A percentile compares a stretch with the other conserved stretches of the same genome.
Conservation (phyloP, 2,329 filamentous ascomycete genomes). For the Cladophialophora yegresii region DNA sequence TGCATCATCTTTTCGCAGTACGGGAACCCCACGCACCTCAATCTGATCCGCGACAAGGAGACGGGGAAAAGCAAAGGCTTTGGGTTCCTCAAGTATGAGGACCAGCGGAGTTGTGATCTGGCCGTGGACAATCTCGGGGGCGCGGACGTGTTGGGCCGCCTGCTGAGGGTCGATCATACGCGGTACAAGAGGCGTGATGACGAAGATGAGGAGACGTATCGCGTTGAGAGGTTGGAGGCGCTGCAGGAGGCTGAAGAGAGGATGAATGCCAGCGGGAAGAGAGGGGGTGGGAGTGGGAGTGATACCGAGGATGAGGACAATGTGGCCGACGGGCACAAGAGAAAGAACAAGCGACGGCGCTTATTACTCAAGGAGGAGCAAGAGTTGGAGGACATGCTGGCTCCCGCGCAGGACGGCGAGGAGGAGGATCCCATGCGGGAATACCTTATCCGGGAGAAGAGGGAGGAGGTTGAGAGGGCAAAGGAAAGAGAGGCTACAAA, state of each 20-base stretch:
- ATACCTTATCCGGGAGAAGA: conserved; percentile 86
- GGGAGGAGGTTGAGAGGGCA: conserved; percentile 77
- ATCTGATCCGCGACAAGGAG: conserved; percentile 90
- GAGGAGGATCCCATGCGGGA: conserved; percentile 98
- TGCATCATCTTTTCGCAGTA: conserved; percentile 97
- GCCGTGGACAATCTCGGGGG: conserved; percentile 95
- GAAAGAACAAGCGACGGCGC: conserved; percentile 43
- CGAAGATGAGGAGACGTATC: conserved; percentile 57
- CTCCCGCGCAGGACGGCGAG: conserved; percentile 65
- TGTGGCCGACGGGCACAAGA: too few species aligned
- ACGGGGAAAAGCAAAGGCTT: conserved; percentile 94
- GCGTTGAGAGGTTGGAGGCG: conserved; percentile 48
- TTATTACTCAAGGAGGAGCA: conserved; percentile 76
- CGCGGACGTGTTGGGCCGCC: conserved; percentile 74
- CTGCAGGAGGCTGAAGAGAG: conserved; percentile 38
- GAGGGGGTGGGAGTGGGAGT: conserved; percentile 47
- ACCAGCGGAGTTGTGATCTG: conserved; percentile 91
- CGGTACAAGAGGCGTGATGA: conserved; percentile 82
- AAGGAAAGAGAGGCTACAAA: conserved; percentile 56
- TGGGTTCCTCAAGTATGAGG: conserved; percentile 96
- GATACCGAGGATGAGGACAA: conserved; percentile 49
- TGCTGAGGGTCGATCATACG: conserved; percentile 87
- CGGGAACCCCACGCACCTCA: conserved; percentile 90
- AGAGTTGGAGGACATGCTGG: conserved; percentile 73
- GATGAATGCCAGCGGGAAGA: conserved; percentile 41